Evolutionary conservation across 1,284 basidiomycete genomes (phyloP).

Genomic region (Cutaneotrichosporon arboriforme): DNA sequence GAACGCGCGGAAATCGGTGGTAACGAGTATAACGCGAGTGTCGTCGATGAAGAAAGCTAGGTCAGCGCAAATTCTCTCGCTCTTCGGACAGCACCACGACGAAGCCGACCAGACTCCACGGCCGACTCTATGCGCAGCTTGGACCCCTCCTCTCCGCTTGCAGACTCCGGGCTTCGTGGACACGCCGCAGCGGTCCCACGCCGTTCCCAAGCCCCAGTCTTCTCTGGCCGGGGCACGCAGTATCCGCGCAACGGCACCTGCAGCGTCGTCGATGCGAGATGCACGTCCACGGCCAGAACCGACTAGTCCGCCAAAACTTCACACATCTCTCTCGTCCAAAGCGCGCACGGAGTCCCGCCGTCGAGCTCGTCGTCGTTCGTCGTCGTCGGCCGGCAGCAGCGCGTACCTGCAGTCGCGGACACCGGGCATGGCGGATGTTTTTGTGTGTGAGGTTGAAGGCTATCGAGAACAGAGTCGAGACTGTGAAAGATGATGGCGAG

Average conservation of each 20-base stretch:
- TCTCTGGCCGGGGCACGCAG: no score
- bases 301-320: background rate
- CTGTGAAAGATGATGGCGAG: background rate
- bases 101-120: no score
- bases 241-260: no score
- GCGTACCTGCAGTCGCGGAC: constrained; percentile 86
- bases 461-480: background rate
- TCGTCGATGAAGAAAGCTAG: constrained; percentile 3
- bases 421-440: constrained; percentile 68
- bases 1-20: background rate
- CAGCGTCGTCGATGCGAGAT: background rate
- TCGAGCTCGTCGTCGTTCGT: constrained; percentile 1
- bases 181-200: no score
- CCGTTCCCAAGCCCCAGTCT: no score
- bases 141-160: no score
- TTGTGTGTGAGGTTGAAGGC: constrained; percentile 15
- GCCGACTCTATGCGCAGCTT: no score
- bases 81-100: background rate
- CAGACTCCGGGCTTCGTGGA: no score
- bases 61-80: constrained; percentile 7
- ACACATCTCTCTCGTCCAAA: background rate
- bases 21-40: background rate
- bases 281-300: no score
- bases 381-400: constrained; percentile 30
- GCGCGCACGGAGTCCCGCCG: no score